A percentile compares a stretch with the other conserved stretches of the same genome.
Evolutionary conservation across 2,329 filamentous ascomycete species (phyloP).

Genomic region (Nothophaeocryptopus gaeumannii): DNA sequence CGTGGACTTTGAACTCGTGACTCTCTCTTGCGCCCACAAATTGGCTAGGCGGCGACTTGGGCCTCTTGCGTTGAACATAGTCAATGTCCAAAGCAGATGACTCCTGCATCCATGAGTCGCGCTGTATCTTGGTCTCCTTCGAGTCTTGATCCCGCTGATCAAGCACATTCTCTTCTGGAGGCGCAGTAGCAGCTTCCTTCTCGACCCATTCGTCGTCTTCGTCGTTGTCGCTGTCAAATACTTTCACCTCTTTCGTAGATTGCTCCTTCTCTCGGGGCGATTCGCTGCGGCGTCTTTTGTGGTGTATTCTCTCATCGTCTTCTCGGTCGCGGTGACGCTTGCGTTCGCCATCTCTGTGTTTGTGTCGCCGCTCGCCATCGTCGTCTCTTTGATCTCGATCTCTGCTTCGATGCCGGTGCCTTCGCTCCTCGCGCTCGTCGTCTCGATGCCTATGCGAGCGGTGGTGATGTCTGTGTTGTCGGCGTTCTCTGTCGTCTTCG

Average conservation of each 20-base stretch:
- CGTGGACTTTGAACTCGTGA: slow-evolving; percentile 69
- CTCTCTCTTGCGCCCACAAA: slow-evolving; percentile 53
- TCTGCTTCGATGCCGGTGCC: slow-evolving; percentile 44
- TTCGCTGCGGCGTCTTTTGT: slow-evolving; percentile 30
- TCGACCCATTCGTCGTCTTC: slow-evolving; percentile 47
- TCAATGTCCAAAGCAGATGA: slow-evolving; percentile 80
- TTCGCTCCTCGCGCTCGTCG: slow-evolving; percentile 9
- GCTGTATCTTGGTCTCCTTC: slow-evolving; percentile 48
- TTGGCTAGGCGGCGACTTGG: slow-evolving; percentile 43
- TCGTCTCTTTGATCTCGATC: slow-evolving; percentile 37
- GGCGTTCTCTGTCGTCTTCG: slow-evolving; percentile 37
- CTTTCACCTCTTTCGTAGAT: slow-evolving; percentile 28
- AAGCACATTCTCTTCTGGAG: slow-evolving; percentile 43
- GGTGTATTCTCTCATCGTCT: slow-evolving; percentile 34
- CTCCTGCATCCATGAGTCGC: slow-evolving; percentile 94
- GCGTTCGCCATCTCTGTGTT: slow-evolving; percentile 30
- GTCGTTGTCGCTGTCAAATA: slow-evolving; percentile 42
- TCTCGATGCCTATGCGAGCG: slow-evolving; percentile 42
- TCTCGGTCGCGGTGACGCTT: slow-evolving; percentile 49
- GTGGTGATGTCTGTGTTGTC: slow-evolving; percentile 33
- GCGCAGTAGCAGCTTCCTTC: slow-evolving; percentile 43
- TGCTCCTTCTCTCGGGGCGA: slow-evolving; percentile 34
- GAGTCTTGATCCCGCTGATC: slow-evolving; percentile 42
- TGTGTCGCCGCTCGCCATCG: slow-evolving; percentile 46
- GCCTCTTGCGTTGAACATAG: slow-evolving; percentile 65